Conservation (phyloP, 306 rosid species). For the Crotalaria pallida region DNA sequence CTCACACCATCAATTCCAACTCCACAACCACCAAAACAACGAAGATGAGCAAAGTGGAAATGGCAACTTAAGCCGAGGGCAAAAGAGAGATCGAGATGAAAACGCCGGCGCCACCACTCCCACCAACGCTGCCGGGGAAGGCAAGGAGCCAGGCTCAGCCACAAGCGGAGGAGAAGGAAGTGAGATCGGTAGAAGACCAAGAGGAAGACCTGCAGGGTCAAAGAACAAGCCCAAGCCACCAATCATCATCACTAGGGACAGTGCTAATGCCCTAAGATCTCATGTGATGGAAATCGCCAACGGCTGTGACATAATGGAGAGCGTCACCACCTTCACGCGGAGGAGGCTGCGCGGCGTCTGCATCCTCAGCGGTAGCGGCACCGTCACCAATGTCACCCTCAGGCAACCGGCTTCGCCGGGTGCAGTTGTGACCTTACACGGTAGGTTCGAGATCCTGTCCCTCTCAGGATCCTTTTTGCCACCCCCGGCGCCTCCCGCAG, state of each 20-base stretch:
- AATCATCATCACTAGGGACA: conserved; percentile 79
- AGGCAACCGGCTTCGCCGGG: conserved; percentile 83
- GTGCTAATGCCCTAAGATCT: conserved; percentile 87
- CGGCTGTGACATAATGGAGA: conserved; percentile 80
- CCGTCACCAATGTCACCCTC: conserved; percentile 81
- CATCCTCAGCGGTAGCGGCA: conserved; percentile 77
- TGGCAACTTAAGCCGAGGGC: conserved; percentile 38
- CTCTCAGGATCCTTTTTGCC: conserved; percentile 85
- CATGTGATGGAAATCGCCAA: conserved; percentile 83
- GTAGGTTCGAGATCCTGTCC: conserved; percentile 82
- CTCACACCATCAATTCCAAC: conserved; percentile 63
- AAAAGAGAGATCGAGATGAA: conserved; percentile 61
- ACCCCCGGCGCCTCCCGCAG: conserved; percentile 80
- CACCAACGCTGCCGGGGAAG: neutral
- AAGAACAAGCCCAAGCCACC: conserved; percentile 94
- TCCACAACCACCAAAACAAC: conserved; percentile 34
- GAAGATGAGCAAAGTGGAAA: conserved; percentile 55
- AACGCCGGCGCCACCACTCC: neutral
- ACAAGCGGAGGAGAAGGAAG: conserved; percentile 22
- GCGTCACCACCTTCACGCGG: conserved; percentile 62
- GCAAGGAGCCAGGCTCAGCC: conserved; percentile 33
- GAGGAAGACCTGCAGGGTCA: conserved; percentile 86
- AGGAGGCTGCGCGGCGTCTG: conserved; percentile 81
- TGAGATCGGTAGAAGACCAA: conserved; percentile 57
- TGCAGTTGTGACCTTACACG: conserved; percentile 78